Evolutionary conservation across 169 alveolate genomes (phyloP), one percentile per base, ranked within the genome.

Genomic region (Neospora caninum): DNA sequence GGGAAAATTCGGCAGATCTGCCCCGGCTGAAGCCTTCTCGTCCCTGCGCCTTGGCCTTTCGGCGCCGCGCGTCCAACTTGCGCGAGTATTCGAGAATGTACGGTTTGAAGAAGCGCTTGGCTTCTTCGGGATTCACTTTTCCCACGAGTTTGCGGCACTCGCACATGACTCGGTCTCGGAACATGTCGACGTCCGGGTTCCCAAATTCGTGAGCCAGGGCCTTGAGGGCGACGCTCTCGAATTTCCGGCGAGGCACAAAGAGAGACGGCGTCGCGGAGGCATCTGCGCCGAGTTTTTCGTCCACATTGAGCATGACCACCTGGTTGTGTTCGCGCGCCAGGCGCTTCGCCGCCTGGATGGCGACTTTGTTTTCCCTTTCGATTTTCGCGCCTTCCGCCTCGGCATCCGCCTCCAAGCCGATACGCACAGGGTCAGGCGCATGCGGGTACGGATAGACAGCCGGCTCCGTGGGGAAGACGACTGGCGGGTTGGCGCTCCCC

Each of bases 41-140:
- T 70, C 36, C 82, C 91, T 53, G 91, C 80, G 39, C 70, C 80
- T 73, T 64, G 41, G 67, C 73, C 43, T 80, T 45, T 84, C 87
- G 58, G 36, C 84, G 80, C 38, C 58, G 53, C 58, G 34, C 58
- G 34, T 91, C 91, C 20, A 91, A 84, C 67, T 91, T 78, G 39
- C 94, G 91, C 27, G 94, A 29, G 70, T 41, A 91, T 36, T 87
- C 91, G 31, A 80, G 86, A n/a, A 91, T 87, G 43, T 91, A 49
- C 22, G 94, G 94, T 83, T 78, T 53, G 67, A 42, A 36, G 83
- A 80, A 49, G 22, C 16, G 41, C 73, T 70, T 42, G 34, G 94
- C 88, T 34, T 70, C 94, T 27, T 49, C 89, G 27, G 94, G 94
- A 36, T 41, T 58, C 39, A 88, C 92, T 36, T 67, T 69, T n/a